Evolutionary conservation across 768 basidiomycete genomes (phyloP).

Genomic region (Chalciporus sphaerocephalus): DNA sequence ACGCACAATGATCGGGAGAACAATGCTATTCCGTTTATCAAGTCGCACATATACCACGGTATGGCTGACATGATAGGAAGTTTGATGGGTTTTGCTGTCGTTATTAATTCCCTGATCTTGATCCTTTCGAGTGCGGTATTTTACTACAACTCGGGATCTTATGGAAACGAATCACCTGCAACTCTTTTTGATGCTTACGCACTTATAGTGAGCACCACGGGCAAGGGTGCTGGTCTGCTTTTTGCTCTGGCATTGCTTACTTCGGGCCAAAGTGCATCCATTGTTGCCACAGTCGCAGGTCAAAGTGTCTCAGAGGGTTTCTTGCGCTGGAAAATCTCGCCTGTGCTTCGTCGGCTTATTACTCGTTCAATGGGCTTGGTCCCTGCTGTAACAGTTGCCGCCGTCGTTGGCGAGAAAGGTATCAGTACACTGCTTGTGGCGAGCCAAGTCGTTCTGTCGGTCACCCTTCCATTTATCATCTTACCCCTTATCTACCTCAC

Average conservation of each 20-base stretch:
- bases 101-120: constrained; percentile 87
- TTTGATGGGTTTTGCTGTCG: constrained; percentile 78
- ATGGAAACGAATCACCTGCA: constrained; percentile 46
- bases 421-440: constrained; percentile 77
- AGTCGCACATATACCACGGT: constrained; percentile 61
- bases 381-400: constrained; percentile 76
- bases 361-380: constrained; percentile 81
- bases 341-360: constrained; percentile 70
- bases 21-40: constrained; percentile 50
- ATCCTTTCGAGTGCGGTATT: constrained; percentile 82
- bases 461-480: constrained; percentile 83
- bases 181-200: constrained; percentile 82
- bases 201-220: constrained; percentile 63
- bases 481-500: constrained; percentile 78
- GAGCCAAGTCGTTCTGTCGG: constrained; percentile 78
- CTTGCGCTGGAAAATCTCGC: constrained; percentile 79
- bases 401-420: constrained; percentile 63
- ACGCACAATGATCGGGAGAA: constrained; percentile 55
- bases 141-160: constrained; percentile 47
- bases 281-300: constrained; percentile 86
- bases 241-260: constrained; percentile 85
- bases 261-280: constrained; percentile 84
- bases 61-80: constrained; percentile 62
- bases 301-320: constrained; percentile 91
- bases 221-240: constrained; percentile 73